Evolutionary conservation across 495 filamentous ascomycete species (phyloP), one percentile per base, ranked within the genome.

Genomic region (Corynascus novoguineensis): DNA sequence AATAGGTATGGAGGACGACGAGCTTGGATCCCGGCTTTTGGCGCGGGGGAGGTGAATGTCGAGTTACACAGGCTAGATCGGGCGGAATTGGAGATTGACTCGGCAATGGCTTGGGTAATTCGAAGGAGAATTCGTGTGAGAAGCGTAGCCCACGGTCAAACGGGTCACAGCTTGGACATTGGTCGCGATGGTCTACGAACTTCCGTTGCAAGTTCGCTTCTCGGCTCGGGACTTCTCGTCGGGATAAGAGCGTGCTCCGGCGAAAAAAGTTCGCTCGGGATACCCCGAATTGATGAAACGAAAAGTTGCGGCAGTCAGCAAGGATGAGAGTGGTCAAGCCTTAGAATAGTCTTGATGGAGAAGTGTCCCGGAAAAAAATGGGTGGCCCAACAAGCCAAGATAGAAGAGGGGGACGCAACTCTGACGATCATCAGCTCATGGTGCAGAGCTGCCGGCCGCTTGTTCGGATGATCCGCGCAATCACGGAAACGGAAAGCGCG

Each of bases 371-470:
- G 51, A 45, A 45, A 27, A n/a, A 51, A 52, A 15, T 15, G 49
- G 58, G 60, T 55, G 58, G 51, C 37, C 46, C 52, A 50, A 60
- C 27, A 41, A 38, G 55, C 12, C 50, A 22, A 37, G 50, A n/a
- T n/a, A n/a, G n/a, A n/a, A n/a, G 48, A 46, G 47, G 55, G 17
- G 51, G 52, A 62, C 53, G 58, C 54, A 64, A 66, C 61, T 63
- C 55, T 70, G 65, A 66, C 65, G 61, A 70, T 67, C 40, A 57
- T 64, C 56, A 57, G 61, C 59, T 63, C 65, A 68, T 55, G 41
- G 52, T 45, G 37, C 17, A 44, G 29, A 49, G n/a, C 9, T 15
- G 38, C 48, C 54, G 25, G 59, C 21, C 35, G 44, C 9, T 53
- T 59, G 59, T 53, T 60, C 21, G 32, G 41, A 45, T 58, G 57